Evolutionary conservation across 2,329 filamentous ascomycete genomes (phyloP), one percentile per base, ranked within the genome.

Genomic region (Neonectria neomacrospora): DNA sequence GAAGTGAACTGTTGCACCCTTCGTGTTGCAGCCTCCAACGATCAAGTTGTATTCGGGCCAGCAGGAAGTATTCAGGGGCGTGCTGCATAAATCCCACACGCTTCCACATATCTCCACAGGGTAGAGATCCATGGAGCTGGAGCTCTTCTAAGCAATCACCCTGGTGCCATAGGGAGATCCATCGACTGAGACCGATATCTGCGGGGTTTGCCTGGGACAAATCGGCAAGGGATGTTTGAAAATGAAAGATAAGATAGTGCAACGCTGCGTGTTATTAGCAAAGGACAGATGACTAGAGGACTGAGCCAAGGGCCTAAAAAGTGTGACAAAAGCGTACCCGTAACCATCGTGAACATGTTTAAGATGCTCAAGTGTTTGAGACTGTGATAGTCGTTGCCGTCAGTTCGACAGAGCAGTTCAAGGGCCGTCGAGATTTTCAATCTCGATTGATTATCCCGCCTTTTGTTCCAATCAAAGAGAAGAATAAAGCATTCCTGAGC

Each of bases 11-110:
- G 20, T 12, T 18, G 16, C 14, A n/a, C 10, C 12, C 50, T 5
- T 53, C 32, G 8, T 16, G 11, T 10, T 39, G 32, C 7, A 32
- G 12, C 50, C 26, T 48, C 54, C 54, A 57, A 16, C 44, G 54
- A 11, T 57, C 44, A 10, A 57, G 34, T 5, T 30, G 48, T 6
- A 57, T 12, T 10, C 41, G 28, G 4, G 42, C 22, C 20, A 57
- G 32, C 4, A 57, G 54, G 18, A 30, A 50, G 12, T 50, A 57
- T 20, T 57, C 54, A 9, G 41, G 39, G 14, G 54, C 42, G 3
- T 50, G 30, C n/a, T 42, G 54, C 39, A 48, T 47, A n/a, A 57
- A 57, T n/a, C 54, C 54, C 32, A 50, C 42, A 10, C 54, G 42
- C n/a, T 57, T 57, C 54, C 54, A 57, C 44, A 57, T 50, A 9